These are phyloP conservation scores for Jamesozyma piceae DNA, from an alignment of 805 yeast genomes.

Conservation along the genomic window DNA sequence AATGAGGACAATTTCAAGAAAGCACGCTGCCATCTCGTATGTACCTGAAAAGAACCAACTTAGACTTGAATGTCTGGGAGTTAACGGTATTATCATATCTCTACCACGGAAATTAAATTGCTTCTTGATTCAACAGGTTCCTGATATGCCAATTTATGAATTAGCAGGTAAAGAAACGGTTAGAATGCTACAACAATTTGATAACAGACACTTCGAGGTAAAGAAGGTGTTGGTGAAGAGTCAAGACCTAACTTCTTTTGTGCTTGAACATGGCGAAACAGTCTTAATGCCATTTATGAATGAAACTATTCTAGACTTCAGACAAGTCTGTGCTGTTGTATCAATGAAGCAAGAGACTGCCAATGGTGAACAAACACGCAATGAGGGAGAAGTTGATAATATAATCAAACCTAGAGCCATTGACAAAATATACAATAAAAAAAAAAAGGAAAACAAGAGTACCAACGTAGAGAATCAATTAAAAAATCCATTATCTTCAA, in stretches of 20 bases:
- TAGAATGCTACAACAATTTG: slow-evolving; percentile 6
- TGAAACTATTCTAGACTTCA: slow-evolving; percentile 59
- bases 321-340: slow-evolving; percentile 31
- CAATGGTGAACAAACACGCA: slow-evolving; percentile 35
- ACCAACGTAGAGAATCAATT: not conserved
- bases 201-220: not conserved
- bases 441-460: not conserved
- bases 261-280: slow-evolving; percentile 49
- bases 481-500: not conserved
- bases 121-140: slow-evolving; percentile 19
- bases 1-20: slow-evolving; percentile 25
- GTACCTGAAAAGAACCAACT: slow-evolving; percentile 34
- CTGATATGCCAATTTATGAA: slow-evolving; percentile 18
- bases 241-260: slow-evolving; percentile 22
- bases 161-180: slow-evolving; percentile 11
- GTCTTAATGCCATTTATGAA: slow-evolving; percentile 54
- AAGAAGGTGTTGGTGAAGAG: slow-evolving; percentile 14
- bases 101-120: slow-evolving; percentile 43
- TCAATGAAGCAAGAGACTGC: slow-evolving; percentile 15
- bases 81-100: slow-evolving; percentile 64
- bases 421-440: not conserved
- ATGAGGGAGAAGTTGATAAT: slow-evolving; percentile 28
- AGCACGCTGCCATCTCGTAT: slow-evolving; percentile 33
- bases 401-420: not conserved
- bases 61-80: slow-evolving; percentile 61